Conservation (phyloP, 2,329 filamentous ascomycete species). For the Nectriaceae sp. region DNA sequence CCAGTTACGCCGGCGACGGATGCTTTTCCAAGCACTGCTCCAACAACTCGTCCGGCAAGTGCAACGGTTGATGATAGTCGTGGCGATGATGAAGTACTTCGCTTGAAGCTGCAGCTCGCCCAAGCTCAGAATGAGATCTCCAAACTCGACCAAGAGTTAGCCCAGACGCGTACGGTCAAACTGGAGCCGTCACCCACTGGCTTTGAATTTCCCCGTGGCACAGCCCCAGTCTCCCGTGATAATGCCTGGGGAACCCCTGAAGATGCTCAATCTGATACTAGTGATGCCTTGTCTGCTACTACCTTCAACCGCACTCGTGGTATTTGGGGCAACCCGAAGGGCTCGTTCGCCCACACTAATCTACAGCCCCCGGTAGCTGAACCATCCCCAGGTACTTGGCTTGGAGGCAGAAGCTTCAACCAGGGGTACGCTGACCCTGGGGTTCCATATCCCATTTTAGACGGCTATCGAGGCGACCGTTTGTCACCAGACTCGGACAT, state of each 20-base stretch:
- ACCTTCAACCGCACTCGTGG: constrained; percentile 55
- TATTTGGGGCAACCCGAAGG: constrained; percentile 57
- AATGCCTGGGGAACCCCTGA: constrained; percentile 56
- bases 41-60: constrained; percentile 56
- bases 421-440: constrained; percentile 44
- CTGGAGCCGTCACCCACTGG: constrained; percentile 43
- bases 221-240: constrained; percentile 36
- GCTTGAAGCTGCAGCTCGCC: constrained; percentile 71
- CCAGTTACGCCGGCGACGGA: constrained; percentile 65
- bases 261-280: constrained; percentile 58
- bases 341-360: constrained; percentile 36
- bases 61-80: constrained; percentile 46
- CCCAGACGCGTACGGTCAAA: constrained; percentile 62
- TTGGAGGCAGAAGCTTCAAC: constrained; percentile 42
- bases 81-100: constrained; percentile 60
- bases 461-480: constrained; percentile 48
- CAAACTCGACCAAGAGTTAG: constrained; percentile 71
- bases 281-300: constrained; percentile 53
- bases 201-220: constrained; percentile 20
- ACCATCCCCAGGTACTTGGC: constrained; percentile 45
- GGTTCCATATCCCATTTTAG: constrained; percentile 35
- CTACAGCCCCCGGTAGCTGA: constrained; percentile 39
- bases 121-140: constrained; percentile 70
- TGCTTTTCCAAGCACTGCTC: constrained; percentile 48
- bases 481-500: constrained; percentile 52